Evolutionary conservation across 2,329 filamentous ascomycete species (phyloP).

Genomic region (Clarireedia monteithiana): DNA sequence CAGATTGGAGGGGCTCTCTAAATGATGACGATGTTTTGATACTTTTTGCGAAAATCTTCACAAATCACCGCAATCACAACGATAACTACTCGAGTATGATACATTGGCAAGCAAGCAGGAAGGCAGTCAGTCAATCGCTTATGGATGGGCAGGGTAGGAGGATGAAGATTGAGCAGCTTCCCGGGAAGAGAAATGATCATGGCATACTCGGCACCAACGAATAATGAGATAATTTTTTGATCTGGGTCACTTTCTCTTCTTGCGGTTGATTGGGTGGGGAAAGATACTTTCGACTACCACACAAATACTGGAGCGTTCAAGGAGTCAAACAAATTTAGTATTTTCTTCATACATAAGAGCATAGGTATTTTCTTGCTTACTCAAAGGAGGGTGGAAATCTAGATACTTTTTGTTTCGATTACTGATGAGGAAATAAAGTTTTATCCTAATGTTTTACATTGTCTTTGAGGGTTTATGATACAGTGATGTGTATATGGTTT

Average conservation of each 20-base stretch:
- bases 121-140: no score
- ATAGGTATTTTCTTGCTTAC: constrained; percentile 7
- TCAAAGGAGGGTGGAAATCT: constrained; percentile 8
- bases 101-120: no score
- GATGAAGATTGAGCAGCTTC: not conserved
- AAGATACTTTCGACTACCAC: constrained; percentile 11
- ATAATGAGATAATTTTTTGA: constrained; percentile 6
- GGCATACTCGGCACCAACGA: constrained; percentile 3
- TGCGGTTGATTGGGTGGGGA: constrained; percentile 4
- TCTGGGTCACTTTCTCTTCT: constrained; percentile 10
- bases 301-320: constrained; percentile 19
- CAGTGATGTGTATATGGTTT: no score
- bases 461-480: no score
- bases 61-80: no score
- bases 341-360: constrained; percentile 15
- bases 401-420: constrained; percentile 9
- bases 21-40: not conserved
- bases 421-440: not conserved
- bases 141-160: no score
- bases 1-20: constrained; percentile 69
- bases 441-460: not conserved
- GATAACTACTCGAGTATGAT: no score
- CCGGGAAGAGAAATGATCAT: no score
- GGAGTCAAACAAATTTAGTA: constrained; percentile 15
- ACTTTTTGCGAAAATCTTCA: not conserved